phyloP scores from a whole-genome alignment of 192 early-diverging fungal species.

The Diversispora eburnea region DNA sequence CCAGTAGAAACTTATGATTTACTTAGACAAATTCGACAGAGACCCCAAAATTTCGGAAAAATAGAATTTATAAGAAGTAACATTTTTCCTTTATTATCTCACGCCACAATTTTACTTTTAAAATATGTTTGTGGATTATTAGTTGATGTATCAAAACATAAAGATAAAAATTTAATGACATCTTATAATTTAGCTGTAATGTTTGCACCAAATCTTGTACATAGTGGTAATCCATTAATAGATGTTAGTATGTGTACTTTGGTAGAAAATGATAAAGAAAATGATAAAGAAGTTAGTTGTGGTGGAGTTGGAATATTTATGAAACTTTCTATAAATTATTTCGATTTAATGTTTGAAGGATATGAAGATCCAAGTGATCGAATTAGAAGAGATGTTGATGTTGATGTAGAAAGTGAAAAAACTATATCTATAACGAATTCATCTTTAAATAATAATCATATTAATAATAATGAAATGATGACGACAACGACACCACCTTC shows the following conservation, averaged over 20 bases:
- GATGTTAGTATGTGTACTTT: conserved; percentile 23
- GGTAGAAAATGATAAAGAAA: background rate
- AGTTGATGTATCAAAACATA: conserved; percentile 62
- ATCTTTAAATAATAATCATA: conserved; percentile 12
- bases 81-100: conserved; percentile 39
- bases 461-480: background rate
- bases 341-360: conserved; percentile 28
- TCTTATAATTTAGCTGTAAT: conserved; percentile 76
- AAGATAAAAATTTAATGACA: conserved; percentile 79
- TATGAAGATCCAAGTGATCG: conserved; percentile 15
- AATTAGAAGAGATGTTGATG: conserved; percentile 13
- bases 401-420: background rate
- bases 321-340: conserved; percentile 20
- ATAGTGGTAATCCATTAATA: conserved; percentile 21
- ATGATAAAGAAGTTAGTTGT: background rate
- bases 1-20: conserved; percentile 58
- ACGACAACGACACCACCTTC: background rate
- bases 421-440: background rate
- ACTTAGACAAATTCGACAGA: conserved; percentile 30
- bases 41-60: conserved; percentile 38
- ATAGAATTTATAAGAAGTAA: conserved; percentile 38
- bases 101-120: conserved; percentile 51
- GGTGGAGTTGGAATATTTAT: conserved; percentile 28
- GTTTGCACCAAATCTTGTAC: conserved; percentile 84
- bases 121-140: conserved; percentile 71